Evolutionary conservation across 106 monocot species (phyloP), one percentile per base, ranked within the genome.

Genomic region (Apostasia shenzhenica): DNA sequence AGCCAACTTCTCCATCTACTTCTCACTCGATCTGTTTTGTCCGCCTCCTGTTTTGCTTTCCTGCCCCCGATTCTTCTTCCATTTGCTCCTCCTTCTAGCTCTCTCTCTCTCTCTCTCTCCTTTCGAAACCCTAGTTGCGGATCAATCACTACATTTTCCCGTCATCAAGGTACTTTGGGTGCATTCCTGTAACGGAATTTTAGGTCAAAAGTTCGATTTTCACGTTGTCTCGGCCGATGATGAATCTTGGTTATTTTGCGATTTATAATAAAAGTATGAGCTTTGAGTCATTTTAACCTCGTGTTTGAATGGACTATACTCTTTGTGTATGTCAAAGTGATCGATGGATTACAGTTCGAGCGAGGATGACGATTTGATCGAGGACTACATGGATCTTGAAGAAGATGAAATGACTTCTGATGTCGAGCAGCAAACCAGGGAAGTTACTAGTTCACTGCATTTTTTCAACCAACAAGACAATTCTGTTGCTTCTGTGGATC

Each of bases 301-400:
- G 26, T 26, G 26, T 26, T 26, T 26, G 26, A 26, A 26, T 26
- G 26, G 26, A 26, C 26, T 26, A 26, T 26, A 26, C 26, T 26
- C 26, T 26, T 26, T 26, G 26, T 26, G 26, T 26, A 6, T 66
- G 48, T 12, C 45, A 13, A 3, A 56, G 26, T 26, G 73, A 61
- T 67, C 39, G 50, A 88, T 88, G 88, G 84, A 84, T 46, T 79
- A 81, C 68, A 72, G 79, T 59, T 88, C 84, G n/a, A 84, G 88
- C 42, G 88, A 88, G 61, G 84, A 84, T 9, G 83, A 78, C n/a
- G 76, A 81, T 37, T 73, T 81, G 61, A 73, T 81, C 12, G 88
- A 84, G 41, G 73, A 79, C 61, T 69, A 66, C 39, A 52, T 68
- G 14, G 81, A 81, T 68, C 59, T 81, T 8, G 81, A 81, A 41